These are phyloP conservation scores for Neodidymelliopsis sp. DNA, from an alignment of 2,329 filamentous ascomycete species.

Conservation along the genomic window DNA sequence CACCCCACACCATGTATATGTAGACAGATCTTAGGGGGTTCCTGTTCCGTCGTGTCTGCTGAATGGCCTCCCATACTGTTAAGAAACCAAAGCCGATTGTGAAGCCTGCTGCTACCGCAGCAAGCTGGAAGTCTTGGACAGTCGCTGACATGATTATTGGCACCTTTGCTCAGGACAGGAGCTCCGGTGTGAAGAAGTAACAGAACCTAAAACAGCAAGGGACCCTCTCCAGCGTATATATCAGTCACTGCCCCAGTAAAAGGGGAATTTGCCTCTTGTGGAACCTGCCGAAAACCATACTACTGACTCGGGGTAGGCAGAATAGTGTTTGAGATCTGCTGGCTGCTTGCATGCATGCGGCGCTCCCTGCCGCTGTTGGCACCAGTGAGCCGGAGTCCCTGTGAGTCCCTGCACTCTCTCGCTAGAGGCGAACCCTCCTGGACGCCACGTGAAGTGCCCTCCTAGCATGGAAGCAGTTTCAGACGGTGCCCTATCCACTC, in stretches of 20 bases:
- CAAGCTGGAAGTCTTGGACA: conserved; percentile 39
- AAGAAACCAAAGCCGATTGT: conserved; percentile 45
- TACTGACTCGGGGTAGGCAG: conserved; percentile 10
- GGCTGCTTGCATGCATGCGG: conserved; percentile 16
- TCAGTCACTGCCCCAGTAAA: conserved; percentile 4
- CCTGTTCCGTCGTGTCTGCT: conserved; percentile 45
- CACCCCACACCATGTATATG: conserved; percentile 49
- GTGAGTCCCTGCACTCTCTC: conserved; percentile 6
- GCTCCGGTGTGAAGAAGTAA: conserved; percentile 4
- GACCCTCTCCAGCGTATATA: conserved; percentile 10
- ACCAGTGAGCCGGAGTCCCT: conserved; percentile 7
- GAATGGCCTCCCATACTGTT: conserved; percentile 46
- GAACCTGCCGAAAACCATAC: conserved; percentile 4
- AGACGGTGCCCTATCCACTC: not conserved
- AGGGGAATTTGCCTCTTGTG: conserved; percentile 16
- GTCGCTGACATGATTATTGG: conserved; percentile 27
- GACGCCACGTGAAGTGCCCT: conserved; percentile 8
- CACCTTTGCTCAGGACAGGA: conserved; percentile 11
- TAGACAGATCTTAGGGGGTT: conserved; percentile 44
- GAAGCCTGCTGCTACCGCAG: conserved; percentile 45
- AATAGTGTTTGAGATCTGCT: conserved; percentile 14
- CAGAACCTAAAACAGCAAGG: not conserved
- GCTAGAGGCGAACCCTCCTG: not conserved
- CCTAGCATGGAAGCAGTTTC: conserved; percentile 9
- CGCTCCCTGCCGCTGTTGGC: conserved; percentile 4